phyloP scores from a whole-genome alignment of 441 rosid genomes.

The Monsonia emarginata region DNA sequence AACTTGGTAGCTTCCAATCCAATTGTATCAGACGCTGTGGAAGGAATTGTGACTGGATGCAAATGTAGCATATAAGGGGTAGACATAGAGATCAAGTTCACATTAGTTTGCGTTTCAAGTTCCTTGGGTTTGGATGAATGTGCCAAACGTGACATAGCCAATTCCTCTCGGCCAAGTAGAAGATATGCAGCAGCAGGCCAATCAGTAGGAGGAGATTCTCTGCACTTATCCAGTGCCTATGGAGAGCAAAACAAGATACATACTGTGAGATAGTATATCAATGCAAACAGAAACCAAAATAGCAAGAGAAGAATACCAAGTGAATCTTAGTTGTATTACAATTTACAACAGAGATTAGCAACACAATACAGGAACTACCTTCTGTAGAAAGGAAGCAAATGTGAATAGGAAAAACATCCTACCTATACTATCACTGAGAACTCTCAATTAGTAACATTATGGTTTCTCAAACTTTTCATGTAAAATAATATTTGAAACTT shows the following conservation, averaged over 20 bases:
- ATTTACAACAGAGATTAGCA: neutral
- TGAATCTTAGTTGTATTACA: neutral
- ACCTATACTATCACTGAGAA: neutral
- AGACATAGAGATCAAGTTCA: conserved; percentile 65
- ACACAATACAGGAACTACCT: neutral
- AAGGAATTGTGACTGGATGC: conserved; percentile 87
- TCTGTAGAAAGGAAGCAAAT: conserved; percentile 9
- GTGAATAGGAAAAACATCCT: conserved; percentile 2
- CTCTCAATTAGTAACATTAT: conserved; percentile 8
- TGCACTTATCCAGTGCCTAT: conserved; percentile 83
- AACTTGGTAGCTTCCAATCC: conserved; percentile 59
- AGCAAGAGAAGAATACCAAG: conserved; percentile 7
- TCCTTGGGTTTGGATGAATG: conserved; percentile 47
- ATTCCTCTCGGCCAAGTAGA: conserved; percentile 92
- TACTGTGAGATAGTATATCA: conserved; percentile 6
- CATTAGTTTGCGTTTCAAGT: conserved; percentile 46
- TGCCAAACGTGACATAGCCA: conserved; percentile 59
- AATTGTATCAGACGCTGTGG: conserved; percentile 57
- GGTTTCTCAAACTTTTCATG: neutral
- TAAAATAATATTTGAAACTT: conserved; percentile 1
- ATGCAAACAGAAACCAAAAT: conserved; percentile 7
- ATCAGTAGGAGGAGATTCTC: conserved; percentile 88
- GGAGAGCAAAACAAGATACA: conserved; percentile 21
- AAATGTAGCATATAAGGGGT: conserved; percentile 94
- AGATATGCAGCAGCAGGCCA: conserved; percentile 95